Evolutionary conservation across 805 yeast genomes (phyloP), one percentile per base, ranked within the genome.

Genomic region (Candida pini): DNA sequence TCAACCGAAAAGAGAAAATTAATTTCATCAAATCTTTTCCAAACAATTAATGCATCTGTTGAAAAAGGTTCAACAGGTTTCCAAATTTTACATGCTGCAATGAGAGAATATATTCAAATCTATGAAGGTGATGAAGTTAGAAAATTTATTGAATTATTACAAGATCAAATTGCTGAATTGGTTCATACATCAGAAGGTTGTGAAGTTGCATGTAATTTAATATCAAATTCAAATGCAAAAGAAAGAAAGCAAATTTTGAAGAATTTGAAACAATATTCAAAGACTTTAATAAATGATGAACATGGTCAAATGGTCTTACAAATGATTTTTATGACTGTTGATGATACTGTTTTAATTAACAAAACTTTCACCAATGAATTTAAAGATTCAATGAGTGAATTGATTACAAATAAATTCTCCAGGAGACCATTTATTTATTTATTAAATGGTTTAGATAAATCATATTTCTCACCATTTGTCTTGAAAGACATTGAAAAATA

Each of bases 1-100:
- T 71, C 77, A 43, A 72, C 82, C 13, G 97, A 89, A 56, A 87
- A 85, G 69, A 76, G 83, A 58, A 79, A 70, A 36, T 68, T 82
- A 43, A 76, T 90, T 42, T 69, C 86, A 49, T 69, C 73, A 48
- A 90, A 90, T 60, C 69, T 90, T 58, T 68, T 68, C 43, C 86
- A 85, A 40, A 87, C 95, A 8, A 86, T 90, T 42, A 78, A 81
- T 23, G 89, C 96, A 3, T 82, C 96, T 5, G 92, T 90, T 31
- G 90, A 82, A 57, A 90, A 90, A 62, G 97, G 97, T 5, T 87
- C 96, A 3, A 82, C 95, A 18, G 97, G 97, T 26, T 90, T 90
- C 71, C 95, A 88, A 58, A 82, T 90, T 45, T 73, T 90, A 56
- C 97, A 90, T 60, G 95, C 96, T 25, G 96, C 95, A 33, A 87